Conservation (phyloP, 768 basidiomycete species). For the Trametes meyenii region DNA sequence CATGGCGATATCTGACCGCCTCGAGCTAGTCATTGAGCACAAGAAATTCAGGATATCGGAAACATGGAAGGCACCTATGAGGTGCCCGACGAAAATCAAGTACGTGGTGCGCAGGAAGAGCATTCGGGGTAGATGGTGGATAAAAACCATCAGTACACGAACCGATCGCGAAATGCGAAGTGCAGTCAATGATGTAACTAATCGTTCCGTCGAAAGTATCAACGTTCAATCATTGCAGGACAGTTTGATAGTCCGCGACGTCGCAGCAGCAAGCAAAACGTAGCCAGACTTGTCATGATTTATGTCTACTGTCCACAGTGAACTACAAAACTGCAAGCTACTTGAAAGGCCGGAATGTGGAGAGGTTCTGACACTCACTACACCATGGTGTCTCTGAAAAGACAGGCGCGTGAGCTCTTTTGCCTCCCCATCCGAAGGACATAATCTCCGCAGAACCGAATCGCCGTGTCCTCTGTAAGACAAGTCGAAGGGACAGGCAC, state of each 20-base stretch:
- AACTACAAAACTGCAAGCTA: neutral
- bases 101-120: too few species aligned
- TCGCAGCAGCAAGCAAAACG: too few species aligned
- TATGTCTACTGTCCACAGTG: too few species aligned
- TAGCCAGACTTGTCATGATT: too few species aligned
- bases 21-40: neutral
- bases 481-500: conserved; percentile 57
- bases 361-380: conserved; percentile 62
- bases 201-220: neutral
- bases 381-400: conserved; percentile 42
- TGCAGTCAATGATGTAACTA: neutral
- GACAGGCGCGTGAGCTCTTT: conserved; percentile 59
- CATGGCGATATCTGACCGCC: neutral
- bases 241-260: too few species aligned
- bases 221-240: too few species aligned
- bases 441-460: conserved; percentile 68
- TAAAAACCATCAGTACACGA: neutral
- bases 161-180: neutral
- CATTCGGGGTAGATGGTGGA: too few species aligned
- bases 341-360: conserved; percentile 44
- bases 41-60: neutral
- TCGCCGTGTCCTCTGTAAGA: conserved; percentile 60
- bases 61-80: neutral
- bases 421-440: conserved; percentile 46
- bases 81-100: neutral